A percentile compares a stretch with the other conserved stretches of the same genome.
Conservation (phyloP, 2,329 filamentous ascomycete species). For the Domatiomyces catenatus region DNA sequence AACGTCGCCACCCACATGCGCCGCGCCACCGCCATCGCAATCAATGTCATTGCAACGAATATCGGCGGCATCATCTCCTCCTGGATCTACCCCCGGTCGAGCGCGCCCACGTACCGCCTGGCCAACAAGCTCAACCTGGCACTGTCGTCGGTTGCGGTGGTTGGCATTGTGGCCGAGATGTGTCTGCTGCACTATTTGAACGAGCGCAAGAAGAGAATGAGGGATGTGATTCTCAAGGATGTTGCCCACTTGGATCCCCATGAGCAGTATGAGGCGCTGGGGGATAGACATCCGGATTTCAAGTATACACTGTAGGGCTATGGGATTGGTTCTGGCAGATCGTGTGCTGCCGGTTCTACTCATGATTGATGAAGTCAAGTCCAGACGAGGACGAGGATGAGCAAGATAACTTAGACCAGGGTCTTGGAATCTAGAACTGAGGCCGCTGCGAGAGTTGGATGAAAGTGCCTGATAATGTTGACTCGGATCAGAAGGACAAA, state of each 20-base stretch:
- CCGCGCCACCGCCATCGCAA: constrained; percentile 40
- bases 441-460: too few relatives aligned
- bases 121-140: constrained; percentile 37
- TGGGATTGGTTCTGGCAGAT: too few relatives aligned
- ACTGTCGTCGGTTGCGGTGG: too few relatives aligned
- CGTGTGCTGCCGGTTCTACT: too few relatives aligned
- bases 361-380: too few relatives aligned
- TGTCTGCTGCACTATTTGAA: not conserved
- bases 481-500: too few relatives aligned
- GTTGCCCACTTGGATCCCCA: constrained; percentile 1
- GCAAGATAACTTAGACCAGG: too few relatives aligned
- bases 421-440: too few relatives aligned
- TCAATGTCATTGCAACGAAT: constrained; percentile 53
- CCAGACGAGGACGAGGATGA: too few relatives aligned
- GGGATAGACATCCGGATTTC: constrained; percentile 5
- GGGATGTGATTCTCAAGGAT: not conserved
- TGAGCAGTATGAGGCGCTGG: constrained; percentile 1
- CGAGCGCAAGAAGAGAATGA: not conserved
- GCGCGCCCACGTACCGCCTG: constrained; percentile 35
- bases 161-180: not conserved
- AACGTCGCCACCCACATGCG: constrained; percentile 58
- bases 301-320: constrained; percentile 2
- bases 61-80: constrained; percentile 51
- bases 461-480: too few relatives aligned
- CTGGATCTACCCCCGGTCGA: constrained; percentile 17